phyloP scores from a whole-genome alignment of 2,329 filamentous ascomycete genomes.

The Hypomyces rosellus region DNA sequence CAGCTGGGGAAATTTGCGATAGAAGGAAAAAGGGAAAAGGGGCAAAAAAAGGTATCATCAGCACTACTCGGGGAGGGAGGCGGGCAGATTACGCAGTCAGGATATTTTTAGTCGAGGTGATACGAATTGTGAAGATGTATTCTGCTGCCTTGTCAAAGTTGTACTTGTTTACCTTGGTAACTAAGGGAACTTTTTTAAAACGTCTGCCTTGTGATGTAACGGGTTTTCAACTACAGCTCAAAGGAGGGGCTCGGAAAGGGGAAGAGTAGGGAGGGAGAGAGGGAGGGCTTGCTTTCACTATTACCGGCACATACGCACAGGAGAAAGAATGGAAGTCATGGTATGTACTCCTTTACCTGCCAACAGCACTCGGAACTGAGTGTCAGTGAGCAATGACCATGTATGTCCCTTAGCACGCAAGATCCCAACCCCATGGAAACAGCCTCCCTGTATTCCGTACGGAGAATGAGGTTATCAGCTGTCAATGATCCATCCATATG shows the following conservation, averaged over 20 bases:
- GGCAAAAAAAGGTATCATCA: slow-evolving; percentile 1
- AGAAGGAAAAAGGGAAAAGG: slow-evolving; percentile 4
- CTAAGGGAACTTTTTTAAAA: not conserved
- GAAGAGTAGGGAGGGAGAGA: too few species aligned
- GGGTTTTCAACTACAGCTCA: not conserved
- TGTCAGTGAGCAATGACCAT: too few species aligned
- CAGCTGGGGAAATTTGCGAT: slow-evolving; percentile 10
- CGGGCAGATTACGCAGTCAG: slow-evolving; percentile 6
- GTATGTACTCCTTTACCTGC: not conserved
- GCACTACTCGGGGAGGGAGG: not conserved
- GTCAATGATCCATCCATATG: too few species aligned
- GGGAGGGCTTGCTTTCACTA: not conserved
- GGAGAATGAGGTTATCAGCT: too few species aligned
- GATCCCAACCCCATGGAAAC: too few species aligned
- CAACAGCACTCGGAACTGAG: not conserved
- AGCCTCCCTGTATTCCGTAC: not conserved
- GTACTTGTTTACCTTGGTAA: too few species aligned
- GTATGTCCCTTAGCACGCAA: too few species aligned
- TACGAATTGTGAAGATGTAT: not conserved
- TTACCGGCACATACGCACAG: not conserved
- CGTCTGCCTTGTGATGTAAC: not conserved
- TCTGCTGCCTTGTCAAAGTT: slow-evolving; percentile 4
- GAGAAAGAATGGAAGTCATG: too few species aligned
- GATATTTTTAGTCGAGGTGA: slow-evolving; percentile 1
- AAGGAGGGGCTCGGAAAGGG: not conserved